Evolutionary conservation across 306 rosid genomes (phyloP), one percentile per base, ranked within the genome.

Genomic region (Pterocarpus macrocarpus): DNA sequence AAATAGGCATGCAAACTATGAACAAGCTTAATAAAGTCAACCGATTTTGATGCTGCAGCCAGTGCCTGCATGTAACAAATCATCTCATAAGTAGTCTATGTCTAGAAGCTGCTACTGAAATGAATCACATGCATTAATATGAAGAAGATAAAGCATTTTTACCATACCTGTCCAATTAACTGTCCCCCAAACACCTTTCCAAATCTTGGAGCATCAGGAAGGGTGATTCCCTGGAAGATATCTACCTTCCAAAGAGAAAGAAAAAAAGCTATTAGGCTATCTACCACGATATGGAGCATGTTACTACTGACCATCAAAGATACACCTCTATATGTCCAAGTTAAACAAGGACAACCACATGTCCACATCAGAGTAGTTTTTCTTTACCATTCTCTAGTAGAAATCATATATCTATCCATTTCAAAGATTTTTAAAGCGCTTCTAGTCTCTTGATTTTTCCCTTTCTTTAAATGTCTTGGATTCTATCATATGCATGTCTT

Each of bases 101-200:
- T 36, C 75, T 44, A 69, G 71, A 75, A 76, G 73, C 76, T 61
- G 28, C 45, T n/a, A 66, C 80, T 70, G 80, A 70, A 61, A 71
- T 77, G 76, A 73, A 50, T 64, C 73, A 69, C 67, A 70, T 59
- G 41, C 11, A 32, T 22, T 44, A 72, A 75, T 15, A 69, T 22
- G 34, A 43, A 39, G 80, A 79, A 82, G 65, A 82, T 56, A 65
- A 44, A 81, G 83, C 35, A 69, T 80, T 44, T 76, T 75, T 67
- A 78, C 84, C 89, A 67, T 89, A 87, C 98, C 98, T 95, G 99
- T 84, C 98, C 98, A 86, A 95, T 81, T 47, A 95, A 64, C 84
- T 95, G 98, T 78, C 99, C 99, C 50, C 99, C 98, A 64, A 95
- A 95, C 71, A 95, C 99, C 82, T 91, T 92, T 33, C 96, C 98